Evolutionary conservation across 179 eudicot species (phyloP), one percentile per base, ranked within the genome.

Genomic region (Nepenthes alata): DNA sequence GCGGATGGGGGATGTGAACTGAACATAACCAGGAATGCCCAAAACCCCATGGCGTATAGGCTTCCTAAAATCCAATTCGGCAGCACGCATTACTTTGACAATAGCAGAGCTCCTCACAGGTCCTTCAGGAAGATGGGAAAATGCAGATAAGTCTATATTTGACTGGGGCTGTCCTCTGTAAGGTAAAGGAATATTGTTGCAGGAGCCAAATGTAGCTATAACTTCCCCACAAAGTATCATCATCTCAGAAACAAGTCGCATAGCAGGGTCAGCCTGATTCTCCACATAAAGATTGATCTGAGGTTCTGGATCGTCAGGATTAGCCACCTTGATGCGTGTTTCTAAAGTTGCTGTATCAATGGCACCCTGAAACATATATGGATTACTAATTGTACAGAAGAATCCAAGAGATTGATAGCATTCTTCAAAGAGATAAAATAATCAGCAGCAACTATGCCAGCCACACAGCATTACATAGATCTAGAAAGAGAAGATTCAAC

Each of bases 171-270:
- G 96, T 49, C 98, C 98, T 65, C 98, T 74, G 58, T 80, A 93
- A 34, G 98, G 98, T 69, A 93, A 78, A 47, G 80, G 77, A 64
- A 93, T 76, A 49, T 78, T 85, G 74, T 93, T 82, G 58, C 25
- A 63, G 63, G 88, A 85, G 37, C 96, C 96, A 81, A 68, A 81
- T 66, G 93, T 83, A 61, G 98, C 98, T 65, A 89, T 61, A 70
- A 75, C 96, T 77, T 93, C 98, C 63, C 98, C 98, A 67, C 96
- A 93, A 35, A 93, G 90, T 77, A 93, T 77, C 98, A 93, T 93
- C 96, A 93, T 89, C 81, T 93, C 98, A 47, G 95, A 77, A 59
- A 93, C 98, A 73, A 93, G 98, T 45, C 93, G 83, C 95, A 89
- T 83, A 7, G 96, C 95, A 59, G 88, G 90, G 11, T 83, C 89